Evolutionary conservation across 306 rosid genomes (phyloP), one percentile per base, ranked within the genome.

Genomic region (Vigna hirtella): DNA sequence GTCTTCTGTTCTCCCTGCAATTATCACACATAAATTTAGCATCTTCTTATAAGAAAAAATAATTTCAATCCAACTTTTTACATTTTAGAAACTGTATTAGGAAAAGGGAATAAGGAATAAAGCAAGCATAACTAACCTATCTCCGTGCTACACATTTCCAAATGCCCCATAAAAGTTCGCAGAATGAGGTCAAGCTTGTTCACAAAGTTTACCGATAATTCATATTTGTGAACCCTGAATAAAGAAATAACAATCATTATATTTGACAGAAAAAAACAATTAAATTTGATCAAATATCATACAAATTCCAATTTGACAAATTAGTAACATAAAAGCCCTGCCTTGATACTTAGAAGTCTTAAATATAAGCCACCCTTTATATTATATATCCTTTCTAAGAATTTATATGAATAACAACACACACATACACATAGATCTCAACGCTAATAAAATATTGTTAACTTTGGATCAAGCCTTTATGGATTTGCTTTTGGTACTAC

Each of bases 1-100:
- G 48, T 82, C 85, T 18, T 82, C 78, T 50, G 62, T 62, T 47
- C 34, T 24, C 0, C 24, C 83, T 79, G 78, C 32, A 63, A 51
- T 50, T 9, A 52, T 5, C 52, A 70, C 6, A 26, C 28, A 26
- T 26, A 26, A 26, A 1, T 26, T 26, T 26, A 26, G 2, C 28
- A 26, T 26, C 28, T 26, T 26, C 2, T 26, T 26, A 26, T 26
- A 26, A 26, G 28, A 26, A 26, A 26, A 1, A 26, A 1, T 3
- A 30, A 30, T 1, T 53, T n/a, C 34, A 36, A 32, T 16, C 4
- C 2, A 52, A 11, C 58, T n/a, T 52, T 4, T 50, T 26, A 26
- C 28, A 26, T 1, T 26, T 26, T 1, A 26, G 28, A 20, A 45
- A 17, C 62, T 17, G 24, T 8, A 47, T 63, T 63, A 63, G 6